Evolutionary conservation across 148 eudicot species (phyloP), one percentile per base, ranked within the genome.

Genomic region (Heliosperma pusillum): DNA sequence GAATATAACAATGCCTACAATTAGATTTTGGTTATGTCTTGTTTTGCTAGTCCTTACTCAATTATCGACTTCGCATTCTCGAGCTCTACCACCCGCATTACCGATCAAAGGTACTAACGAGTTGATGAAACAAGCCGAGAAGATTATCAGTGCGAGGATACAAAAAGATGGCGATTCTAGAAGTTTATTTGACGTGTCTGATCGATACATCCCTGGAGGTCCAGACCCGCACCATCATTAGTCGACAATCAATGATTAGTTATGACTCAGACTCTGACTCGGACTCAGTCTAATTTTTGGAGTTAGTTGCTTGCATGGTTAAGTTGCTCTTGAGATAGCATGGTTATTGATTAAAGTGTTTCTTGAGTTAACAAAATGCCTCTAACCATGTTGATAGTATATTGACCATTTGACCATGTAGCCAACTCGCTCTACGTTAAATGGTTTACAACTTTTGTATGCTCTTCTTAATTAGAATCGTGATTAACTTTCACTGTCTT

Each of bases 141-240:
- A 80, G 69, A 78, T 83, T 57, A 61, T 85, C 53, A 74, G 53
- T 67, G 80, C 11, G 13, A 80, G 86, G n/a, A 3, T 81, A 52
- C 79, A 22, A 40, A 78, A 65, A 22, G 52, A 58, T 21, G 74
- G 53, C n/a, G 25, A 8, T 19, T 24, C 10, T 2, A 75, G 70
- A 2, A 66, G 68, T 21, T 71, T 58, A 16, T 78, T 69, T 70
- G 62, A 58, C 20, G 63, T 50, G 16, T 16, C 64, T 33, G 71
- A 68, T 62, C 73, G 88, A 64, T 11, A 72, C 13, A 85, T 82
- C 67, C 88, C 88, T 9, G 88, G 84, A 47, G 88, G 88, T 25
- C 88, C 88, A 19, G 88, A 85, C 44, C 86, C 88, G 0, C 84
- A 74, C 47, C 88, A 85, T 40, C 88, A 85, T 29, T 80, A 85